A percentile compares a stretch with the other conserved stretches of the same genome.
Evolutionary conservation across 1,284 basidiomycete species (phyloP).

Genomic region (Ganoderma resinaceum): DNA sequence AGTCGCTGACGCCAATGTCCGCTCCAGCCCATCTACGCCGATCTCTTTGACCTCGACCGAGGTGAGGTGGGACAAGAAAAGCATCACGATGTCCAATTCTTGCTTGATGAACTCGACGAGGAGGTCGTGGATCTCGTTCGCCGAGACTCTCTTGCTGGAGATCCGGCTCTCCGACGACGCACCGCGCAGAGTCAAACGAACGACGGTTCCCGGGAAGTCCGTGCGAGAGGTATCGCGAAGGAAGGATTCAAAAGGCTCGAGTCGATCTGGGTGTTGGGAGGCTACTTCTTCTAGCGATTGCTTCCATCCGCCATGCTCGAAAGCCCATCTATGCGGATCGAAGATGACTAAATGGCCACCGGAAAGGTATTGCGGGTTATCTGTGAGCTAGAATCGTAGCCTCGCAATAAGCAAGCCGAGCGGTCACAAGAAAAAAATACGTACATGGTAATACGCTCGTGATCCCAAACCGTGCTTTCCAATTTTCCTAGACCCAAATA

Average conservation of each 20-base stretch:
- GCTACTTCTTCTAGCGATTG: conserved; percentile 37
- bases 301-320: conserved; percentile 41
- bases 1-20: conserved; percentile 26
- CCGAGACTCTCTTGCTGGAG: conserved; percentile 41
- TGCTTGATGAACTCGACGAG: conserved; percentile 49
- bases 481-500: conserved; percentile 49
- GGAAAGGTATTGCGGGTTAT: conserved; percentile 58
- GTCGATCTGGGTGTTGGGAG: conserved; percentile 40
- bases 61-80: conserved; percentile 52
- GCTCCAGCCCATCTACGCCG: conserved; percentile 34
- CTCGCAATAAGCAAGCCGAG: not conserved
- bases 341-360: conserved; percentile 48
- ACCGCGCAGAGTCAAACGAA: conserved; percentile 54
- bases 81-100: conserved; percentile 49
- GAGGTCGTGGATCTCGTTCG: conserved; percentile 44
- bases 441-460: conserved; percentile 56
- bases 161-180: conserved; percentile 39
- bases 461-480: conserved; percentile 63
- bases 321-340: conserved; percentile 49
- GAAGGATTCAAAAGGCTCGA: conserved; percentile 44
- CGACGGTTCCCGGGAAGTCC: conserved; percentile 47
- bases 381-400: conserved; percentile 47
- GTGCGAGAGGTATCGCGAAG: conserved; percentile 7
- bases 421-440: conserved; percentile 18
- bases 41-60: conserved; percentile 49